A percentile compares a stretch with the other conserved stretches of the same genome.
Conservation (phyloP, 148 eudicot species). For the Talinum fruticosum region DNA sequence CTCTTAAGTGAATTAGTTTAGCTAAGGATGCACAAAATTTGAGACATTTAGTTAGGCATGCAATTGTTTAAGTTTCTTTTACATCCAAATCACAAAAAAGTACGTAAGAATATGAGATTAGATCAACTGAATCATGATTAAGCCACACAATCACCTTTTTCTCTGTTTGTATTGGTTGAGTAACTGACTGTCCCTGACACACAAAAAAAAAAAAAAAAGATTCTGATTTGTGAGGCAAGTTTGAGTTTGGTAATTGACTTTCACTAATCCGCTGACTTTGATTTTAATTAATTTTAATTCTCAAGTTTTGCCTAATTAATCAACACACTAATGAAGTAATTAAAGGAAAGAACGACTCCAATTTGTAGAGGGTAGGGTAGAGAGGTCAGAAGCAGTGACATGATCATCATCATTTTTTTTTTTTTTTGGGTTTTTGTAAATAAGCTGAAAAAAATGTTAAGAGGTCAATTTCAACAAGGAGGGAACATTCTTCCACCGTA, state of each 20-base stretch:
- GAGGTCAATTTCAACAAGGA: slow-evolving; percentile 28
- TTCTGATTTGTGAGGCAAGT: slow-evolving; percentile 1
- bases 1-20: not conserved
- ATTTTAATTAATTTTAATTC: not conserved
- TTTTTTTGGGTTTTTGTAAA: not conserved
- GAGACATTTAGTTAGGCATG: slow-evolving; percentile 1
- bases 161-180: slow-evolving; percentile 1
- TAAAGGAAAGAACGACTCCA: slow-evolving; percentile 24
- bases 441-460: slow-evolving; percentile 25
- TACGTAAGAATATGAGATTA: not conserved
- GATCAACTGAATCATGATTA: not conserved
- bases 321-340: not conserved
- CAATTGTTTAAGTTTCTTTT: not conserved
- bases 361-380: slow-evolving; percentile 17
- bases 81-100: not conserved
- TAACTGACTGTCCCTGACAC: slow-evolving; percentile 10
- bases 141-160: slow-evolving; percentile 4
- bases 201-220: too few species aligned
- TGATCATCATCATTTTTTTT: slow-evolving; percentile 2
- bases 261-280: slow-evolving; percentile 19
- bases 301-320: not conserved
- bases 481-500: slow-evolving; percentile 24
- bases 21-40: not conserved
- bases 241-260: slow-evolving; percentile 25
- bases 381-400: slow-evolving; percentile 42